Conservation (phyloP, 352 stramenopile genomes). For the Phytophthora foliorum region DNA sequence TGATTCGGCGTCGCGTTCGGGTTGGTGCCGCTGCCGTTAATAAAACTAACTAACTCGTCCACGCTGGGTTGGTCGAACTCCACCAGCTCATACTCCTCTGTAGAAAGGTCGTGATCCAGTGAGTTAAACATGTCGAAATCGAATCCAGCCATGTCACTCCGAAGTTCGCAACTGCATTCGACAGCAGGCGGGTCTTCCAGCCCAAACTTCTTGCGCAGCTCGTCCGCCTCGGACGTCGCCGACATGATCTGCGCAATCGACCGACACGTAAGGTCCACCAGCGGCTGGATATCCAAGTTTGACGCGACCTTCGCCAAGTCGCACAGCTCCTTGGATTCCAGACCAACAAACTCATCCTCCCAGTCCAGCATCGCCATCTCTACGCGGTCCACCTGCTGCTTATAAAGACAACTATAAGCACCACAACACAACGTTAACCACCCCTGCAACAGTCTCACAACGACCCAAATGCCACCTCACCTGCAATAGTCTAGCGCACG, state of each 20-base stretch:
- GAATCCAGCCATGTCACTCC: conserved; percentile 69
- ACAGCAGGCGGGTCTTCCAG: conserved; percentile 60
- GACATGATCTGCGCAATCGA: conserved; percentile 90
- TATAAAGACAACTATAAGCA: conserved; percentile 70
- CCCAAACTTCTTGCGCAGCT: conserved; percentile 82
- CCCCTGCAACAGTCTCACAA: neutral
- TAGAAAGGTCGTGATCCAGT: conserved; percentile 80
- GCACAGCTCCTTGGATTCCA: conserved; percentile 84
- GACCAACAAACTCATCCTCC: conserved; percentile 73
- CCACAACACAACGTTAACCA: conserved; percentile 11
- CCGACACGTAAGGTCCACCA: conserved; percentile 83
- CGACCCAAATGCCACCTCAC: conserved; percentile 30
- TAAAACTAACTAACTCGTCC: conserved; percentile 85
- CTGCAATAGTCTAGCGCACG: conserved; percentile 81
- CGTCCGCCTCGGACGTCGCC: conserved; percentile 75
- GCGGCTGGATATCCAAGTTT: conserved; percentile 83
- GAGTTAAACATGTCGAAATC: conserved; percentile 86
- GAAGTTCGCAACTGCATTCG: conserved; percentile 65
- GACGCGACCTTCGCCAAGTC: conserved; percentile 85
- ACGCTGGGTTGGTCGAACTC: conserved; percentile 87
- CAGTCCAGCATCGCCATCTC: conserved; percentile 68
- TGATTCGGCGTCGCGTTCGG: conserved; percentile 28
- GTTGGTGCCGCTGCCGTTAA: conserved; percentile 64
- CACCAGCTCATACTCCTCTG: conserved; percentile 81
- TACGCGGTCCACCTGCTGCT: conserved; percentile 75